Evolutionary conservation across 1,139 yeast species (phyloP).

Genomic region (Geotrichum cucujoidarum): DNA sequence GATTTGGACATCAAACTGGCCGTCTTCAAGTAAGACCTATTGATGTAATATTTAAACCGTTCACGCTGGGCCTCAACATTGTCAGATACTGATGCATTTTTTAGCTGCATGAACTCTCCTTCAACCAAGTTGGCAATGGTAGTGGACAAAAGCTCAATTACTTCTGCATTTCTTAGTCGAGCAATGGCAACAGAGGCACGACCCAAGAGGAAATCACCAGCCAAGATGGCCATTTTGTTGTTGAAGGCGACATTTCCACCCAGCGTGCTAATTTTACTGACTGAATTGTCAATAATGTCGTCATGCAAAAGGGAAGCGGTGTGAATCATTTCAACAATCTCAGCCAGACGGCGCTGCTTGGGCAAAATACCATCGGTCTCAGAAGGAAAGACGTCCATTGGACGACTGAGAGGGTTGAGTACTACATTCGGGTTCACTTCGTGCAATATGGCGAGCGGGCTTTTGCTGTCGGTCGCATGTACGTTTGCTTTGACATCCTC

Average conservation of each 20-base stretch:
- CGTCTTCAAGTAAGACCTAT: constrained; percentile 91
- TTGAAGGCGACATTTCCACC: constrained; percentile 91
- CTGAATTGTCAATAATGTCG: constrained; percentile 92
- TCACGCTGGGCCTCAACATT: constrained; percentile 66
- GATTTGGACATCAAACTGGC: constrained; percentile 93
- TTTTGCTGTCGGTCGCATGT: constrained; percentile 37
- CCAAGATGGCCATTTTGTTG: constrained; percentile 94
- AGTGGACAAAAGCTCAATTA: constrained; percentile 88
- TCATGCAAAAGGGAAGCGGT: constrained; percentile 94
- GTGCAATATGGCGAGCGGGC: constrained; percentile 78
- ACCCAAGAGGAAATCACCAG: constrained; percentile 92
- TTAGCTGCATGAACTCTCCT: constrained; percentile 97
- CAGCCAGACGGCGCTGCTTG: constrained; percentile 91
- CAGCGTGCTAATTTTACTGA: constrained; percentile 83
- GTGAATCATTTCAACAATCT: constrained; percentile 98
- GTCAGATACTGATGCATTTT: constrained; percentile 72
- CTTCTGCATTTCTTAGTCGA: constrained; percentile 88
- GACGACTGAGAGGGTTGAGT: constrained; percentile 77
- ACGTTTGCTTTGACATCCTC: constrained; percentile 33
- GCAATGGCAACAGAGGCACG: constrained; percentile 96
- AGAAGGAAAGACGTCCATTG: constrained; percentile 65
- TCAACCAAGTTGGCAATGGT: constrained; percentile 96
- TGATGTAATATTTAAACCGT: constrained; percentile 89
- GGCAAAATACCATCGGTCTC: constrained; percentile 63
- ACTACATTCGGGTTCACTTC: constrained; percentile 82